Evolutionary conservation across 805 yeast species (phyloP).

Genomic region (Saccharomycopsis sp.): DNA sequence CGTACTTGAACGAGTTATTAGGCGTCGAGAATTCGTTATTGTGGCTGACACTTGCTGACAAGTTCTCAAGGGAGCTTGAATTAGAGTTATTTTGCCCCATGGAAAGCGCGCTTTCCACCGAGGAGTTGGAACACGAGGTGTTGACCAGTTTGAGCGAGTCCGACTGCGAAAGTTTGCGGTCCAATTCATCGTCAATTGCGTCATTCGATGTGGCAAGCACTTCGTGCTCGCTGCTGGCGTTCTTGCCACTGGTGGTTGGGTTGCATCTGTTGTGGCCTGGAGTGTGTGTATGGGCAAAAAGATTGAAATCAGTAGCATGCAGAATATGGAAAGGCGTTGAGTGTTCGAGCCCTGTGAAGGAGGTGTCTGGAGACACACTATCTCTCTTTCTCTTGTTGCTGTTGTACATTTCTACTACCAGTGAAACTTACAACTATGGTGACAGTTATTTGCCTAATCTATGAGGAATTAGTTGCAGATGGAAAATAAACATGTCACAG

Average conservation of each 20-base stretch:
- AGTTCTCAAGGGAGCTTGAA: constrained; percentile 7
- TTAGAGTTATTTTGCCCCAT: constrained; percentile 4
- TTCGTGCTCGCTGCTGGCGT: background rate
- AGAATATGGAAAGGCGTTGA: background rate
- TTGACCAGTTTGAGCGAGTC: constrained; percentile 10
- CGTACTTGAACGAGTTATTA: constrained; percentile 51
- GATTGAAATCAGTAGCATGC: background rate
- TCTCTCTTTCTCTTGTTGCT: constrained; percentile 1
- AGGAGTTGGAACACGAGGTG: constrained; percentile 7
- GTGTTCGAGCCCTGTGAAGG: background rate
- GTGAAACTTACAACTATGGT: background rate
- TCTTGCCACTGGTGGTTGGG: background rate
- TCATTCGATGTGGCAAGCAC: background rate
- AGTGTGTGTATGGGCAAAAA: background rate
- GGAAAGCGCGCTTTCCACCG: constrained; percentile 14
- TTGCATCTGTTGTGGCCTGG: background rate
- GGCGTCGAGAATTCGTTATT: constrained; percentile 9
- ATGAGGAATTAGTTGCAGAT: too few relatives aligned
- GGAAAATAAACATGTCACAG: background rate
- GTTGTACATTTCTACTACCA: background rate
- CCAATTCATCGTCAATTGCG: background rate
- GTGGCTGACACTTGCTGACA: constrained; percentile 2
- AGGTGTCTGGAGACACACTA: background rate
- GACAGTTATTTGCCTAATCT: too few relatives aligned
- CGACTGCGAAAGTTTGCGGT: background rate